phyloP scores from a whole-genome alignment of 176 grass and related monocot genomes.

The Alloteropsis semialata region DNA sequence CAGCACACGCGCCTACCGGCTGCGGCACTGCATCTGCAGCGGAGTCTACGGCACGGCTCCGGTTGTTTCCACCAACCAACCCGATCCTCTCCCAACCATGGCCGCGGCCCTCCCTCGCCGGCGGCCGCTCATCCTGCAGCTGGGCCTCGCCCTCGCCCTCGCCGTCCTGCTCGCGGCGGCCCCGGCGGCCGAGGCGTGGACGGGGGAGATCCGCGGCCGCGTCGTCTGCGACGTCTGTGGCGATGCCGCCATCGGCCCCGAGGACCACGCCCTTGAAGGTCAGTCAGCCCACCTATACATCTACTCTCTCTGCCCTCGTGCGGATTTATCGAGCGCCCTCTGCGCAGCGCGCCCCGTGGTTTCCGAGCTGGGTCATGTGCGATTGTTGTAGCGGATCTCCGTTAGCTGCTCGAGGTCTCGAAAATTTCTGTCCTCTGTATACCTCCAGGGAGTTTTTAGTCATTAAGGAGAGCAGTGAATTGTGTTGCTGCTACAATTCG shows the following conservation, averaged over 20 bases:
- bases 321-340: background rate
- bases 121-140: background rate
- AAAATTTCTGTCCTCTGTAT: background rate
- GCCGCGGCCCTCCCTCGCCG: constrained; percentile 3
- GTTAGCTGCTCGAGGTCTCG: background rate
- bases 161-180: constrained; percentile 7
- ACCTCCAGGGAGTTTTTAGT: background rate
- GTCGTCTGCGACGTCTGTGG: constrained; percentile 92
- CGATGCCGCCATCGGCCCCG: constrained; percentile 76
- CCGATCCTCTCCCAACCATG: constrained; percentile 14
- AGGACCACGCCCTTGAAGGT: constrained; percentile 92
- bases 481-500: background rate
- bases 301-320: background rate
- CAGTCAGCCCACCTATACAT: background rate
- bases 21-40: background rate
- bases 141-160: constrained; percentile 12
- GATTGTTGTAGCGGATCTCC: background rate
- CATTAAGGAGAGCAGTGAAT: background rate
- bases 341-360: background rate
- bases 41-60: background rate
- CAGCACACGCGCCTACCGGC: no score
- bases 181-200: constrained; percentile 62
- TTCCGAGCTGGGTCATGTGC: background rate
- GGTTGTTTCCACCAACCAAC: background rate
- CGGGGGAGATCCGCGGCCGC: constrained; percentile 80